These are phyloP conservation scores for Kurtzmaniella natalensis DNA, from an alignment of 1,139 yeast species.

Conservation along the genomic window DNA sequence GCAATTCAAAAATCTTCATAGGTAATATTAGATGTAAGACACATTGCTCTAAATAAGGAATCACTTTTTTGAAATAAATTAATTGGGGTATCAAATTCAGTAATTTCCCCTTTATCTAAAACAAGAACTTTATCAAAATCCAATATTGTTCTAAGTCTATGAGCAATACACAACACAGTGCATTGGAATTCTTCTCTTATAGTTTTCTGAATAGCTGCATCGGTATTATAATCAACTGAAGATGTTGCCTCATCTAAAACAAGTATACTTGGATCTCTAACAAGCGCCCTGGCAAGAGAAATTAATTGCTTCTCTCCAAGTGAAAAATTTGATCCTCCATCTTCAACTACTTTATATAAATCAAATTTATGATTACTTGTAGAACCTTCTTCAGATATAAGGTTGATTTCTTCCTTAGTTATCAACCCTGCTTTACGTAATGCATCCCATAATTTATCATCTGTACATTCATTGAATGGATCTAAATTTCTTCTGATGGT, in stretches of 20 bases:
- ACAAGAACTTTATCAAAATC: conserved; percentile 50
- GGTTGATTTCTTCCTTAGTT: conserved; percentile 22
- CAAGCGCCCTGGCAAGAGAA: conserved; percentile 51
- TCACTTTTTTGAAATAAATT: conserved; percentile 27
- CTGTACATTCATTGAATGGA: conserved; percentile 32
- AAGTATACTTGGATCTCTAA: conserved; percentile 45
- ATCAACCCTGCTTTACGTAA: conserved; percentile 61
- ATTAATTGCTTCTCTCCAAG: conserved; percentile 53
- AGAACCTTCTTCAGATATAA: conserved; percentile 3
- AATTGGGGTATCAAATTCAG: conserved; percentile 48
- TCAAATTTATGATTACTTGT: conserved; percentile 39
- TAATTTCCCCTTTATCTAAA: conserved; percentile 47
- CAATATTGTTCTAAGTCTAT: conserved; percentile 49
- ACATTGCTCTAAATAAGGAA: conserved; percentile 31
- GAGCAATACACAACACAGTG: conserved; percentile 54
- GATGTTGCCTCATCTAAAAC: conserved; percentile 57
- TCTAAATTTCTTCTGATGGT: conserved; percentile 15
- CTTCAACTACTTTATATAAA: conserved; percentile 48
- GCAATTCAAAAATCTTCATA: neutral
- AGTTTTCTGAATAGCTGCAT: conserved; percentile 45
- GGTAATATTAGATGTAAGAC: conserved; percentile 24
- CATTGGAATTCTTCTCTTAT: conserved; percentile 44
- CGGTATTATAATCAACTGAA: conserved; percentile 55
- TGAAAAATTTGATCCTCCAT: conserved; percentile 52
- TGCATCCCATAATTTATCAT: conserved; percentile 50